These are phyloP conservation scores for Neurospora sublineolata DNA, from an alignment of 495 filamentous ascomycete genomes.

Conservation along the genomic window DNA sequence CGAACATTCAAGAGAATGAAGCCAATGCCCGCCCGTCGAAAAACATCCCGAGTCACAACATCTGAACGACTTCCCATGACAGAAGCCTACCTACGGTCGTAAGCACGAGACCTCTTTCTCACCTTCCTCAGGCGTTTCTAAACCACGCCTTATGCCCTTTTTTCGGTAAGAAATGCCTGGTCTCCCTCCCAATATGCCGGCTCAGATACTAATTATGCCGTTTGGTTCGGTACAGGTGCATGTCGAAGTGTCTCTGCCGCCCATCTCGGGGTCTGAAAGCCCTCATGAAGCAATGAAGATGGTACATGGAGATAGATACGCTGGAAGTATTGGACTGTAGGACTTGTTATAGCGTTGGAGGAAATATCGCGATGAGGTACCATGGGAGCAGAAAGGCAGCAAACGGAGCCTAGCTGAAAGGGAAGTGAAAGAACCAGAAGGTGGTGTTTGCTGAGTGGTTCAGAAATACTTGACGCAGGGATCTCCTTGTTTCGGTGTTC, in stretches of 20 bases:
- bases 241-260: neutral
- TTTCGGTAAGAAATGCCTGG: neutral
- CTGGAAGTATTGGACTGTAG: neutral
- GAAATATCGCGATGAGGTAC: neutral
- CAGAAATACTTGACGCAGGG: neutral
- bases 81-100: neutral
- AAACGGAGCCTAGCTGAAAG: neutral
- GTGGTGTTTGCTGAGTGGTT: neutral
- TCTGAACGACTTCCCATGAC: neutral
- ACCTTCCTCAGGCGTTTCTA: neutral
- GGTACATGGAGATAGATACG: rapidly evolving
- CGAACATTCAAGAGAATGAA: rapidly evolving
- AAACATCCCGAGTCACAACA: neutral
- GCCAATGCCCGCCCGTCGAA: neutral
- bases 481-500: neutral
- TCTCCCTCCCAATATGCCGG: neutral
- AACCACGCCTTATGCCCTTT: neutral
- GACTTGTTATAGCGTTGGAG: neutral
- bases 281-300: neutral
- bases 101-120: neutral
- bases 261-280: neutral
- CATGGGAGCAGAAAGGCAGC: neutral
- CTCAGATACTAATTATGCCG: neutral
- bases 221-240: neutral
- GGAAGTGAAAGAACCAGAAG: neutral